Percentiles rank a stretch among this genome's conserved stretches.
phyloP scores from a whole-genome alignment of 371 early-diverging fungal species.

The Mortierella sp. region DNA sequence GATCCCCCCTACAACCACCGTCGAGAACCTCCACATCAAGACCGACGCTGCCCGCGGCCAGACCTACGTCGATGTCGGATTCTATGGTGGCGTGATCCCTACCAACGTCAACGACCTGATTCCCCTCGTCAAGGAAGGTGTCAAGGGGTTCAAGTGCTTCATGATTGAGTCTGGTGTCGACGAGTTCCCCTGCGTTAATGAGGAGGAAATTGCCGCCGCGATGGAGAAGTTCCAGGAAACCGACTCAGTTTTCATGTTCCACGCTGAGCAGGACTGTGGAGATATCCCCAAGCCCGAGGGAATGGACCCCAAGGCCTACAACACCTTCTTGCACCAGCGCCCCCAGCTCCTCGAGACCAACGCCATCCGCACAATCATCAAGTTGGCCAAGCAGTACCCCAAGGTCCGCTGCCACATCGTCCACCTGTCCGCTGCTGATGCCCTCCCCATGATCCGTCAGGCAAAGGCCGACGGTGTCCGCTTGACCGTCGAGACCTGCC shows the following conservation, averaged over 20 bases:
- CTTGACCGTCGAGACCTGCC: constrained; percentile 87
- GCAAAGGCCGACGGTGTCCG: constrained; percentile 81
- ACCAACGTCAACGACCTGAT: constrained; percentile 75
- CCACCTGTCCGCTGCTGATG: constrained; percentile 83
- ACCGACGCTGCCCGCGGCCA: constrained; percentile 74
- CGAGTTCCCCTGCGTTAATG: constrained; percentile 87
- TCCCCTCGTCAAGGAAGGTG: constrained; percentile 76
- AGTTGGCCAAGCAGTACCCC: constrained; percentile 74
- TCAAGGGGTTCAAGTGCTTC: constrained; percentile 89
- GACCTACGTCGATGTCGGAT: constrained; percentile 85
- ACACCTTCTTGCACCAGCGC: constrained; percentile 78
- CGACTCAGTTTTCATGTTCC: constrained; percentile 77
- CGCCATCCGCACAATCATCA: constrained; percentile 82
- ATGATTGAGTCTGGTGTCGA: constrained; percentile 89
- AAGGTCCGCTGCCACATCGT: constrained; percentile 86
- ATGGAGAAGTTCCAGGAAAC: constrained; percentile 71
- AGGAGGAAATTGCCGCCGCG: constrained; percentile 75
- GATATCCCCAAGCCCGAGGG: constrained; percentile 55
- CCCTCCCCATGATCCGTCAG: constrained; percentile 78
- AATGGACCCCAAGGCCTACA: constrained; percentile 67
- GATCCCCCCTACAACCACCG: constrained; percentile 87
- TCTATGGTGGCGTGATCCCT: constrained; percentile 87
- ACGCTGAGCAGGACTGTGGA: constrained; percentile 81
- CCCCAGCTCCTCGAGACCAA: constrained; percentile 78
- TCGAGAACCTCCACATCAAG: constrained; percentile 74